Base-by-base conservation (phyloP, 2,329 filamentous ascomycete species). In the Verticillium klebahnii region DNA sequence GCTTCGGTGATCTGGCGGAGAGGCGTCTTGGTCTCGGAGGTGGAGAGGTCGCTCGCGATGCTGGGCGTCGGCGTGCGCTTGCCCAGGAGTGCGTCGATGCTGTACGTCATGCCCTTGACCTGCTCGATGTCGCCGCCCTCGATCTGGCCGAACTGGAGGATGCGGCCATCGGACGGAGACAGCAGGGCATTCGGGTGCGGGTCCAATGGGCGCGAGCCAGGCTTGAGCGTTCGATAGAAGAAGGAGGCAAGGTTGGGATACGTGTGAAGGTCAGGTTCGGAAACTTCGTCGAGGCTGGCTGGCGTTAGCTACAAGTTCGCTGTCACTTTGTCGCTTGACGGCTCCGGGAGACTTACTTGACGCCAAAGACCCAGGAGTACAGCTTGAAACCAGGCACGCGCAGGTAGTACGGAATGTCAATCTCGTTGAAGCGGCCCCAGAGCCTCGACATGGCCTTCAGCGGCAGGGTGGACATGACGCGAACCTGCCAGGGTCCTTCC, bases 21-120 rank as follows among this genome's bases (percentile, higher is more conserved):
- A 4, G 11, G n/a, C 3, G 45, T 25, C 19, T 52, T 52, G 45
- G 19, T 29, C n/a, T 52, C 45, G 19, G 17, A 8, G 19, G n/a
- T 25, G n/a, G 45, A 52, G 19, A 52, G 45, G 60, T 68, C 60
- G 25, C 69, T 54, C 11, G 63, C 65, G 69, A 89, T 75, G 76
- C 85, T 85, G 19, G 83, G 75, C 5, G 81, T 72, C 40, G 84
- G 84, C 6, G 82, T 85, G 64, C 81, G 80, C 66, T 85, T 87
- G 59, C 95, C 95, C 2, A 99, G 84, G 1, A 99, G 84, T 8
- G 95, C 93, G 73, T 99, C 95, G 60, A 99, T 85, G 67, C 89
- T 96, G 77, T 99, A 99, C 1, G 95, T 99, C 83, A 99, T 95
- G 63, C 95, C 95, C 78, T 99, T 99, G 66, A 99, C 94, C 78